Evolutionary conservation across 2,329 filamentous ascomycete species (phyloP).

Genomic region (Aureobasidium leucospermi): DNA sequence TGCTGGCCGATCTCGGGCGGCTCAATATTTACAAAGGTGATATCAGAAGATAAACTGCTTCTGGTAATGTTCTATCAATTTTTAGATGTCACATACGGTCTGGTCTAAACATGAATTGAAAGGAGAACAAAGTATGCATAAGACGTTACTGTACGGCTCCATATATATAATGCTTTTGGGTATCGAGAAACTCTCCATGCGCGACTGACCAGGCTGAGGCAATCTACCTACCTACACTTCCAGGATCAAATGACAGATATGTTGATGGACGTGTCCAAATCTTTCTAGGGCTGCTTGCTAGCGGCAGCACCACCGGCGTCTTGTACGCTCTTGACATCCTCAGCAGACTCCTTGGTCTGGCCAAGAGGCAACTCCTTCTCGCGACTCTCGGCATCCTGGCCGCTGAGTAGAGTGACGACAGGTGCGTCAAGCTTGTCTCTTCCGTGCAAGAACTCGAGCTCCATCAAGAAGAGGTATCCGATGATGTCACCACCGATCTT

Average conservation of each 20-base stretch:
- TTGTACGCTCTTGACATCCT: constrained; percentile 19
- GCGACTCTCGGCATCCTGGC: constrained; percentile 38
- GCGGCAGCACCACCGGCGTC: constrained; percentile 21
- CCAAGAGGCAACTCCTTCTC: constrained; percentile 18
- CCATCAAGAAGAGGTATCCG: constrained; percentile 91
- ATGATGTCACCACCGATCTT: constrained; percentile 79
- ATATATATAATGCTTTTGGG: constrained; percentile 5
- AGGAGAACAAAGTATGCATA: neutral
- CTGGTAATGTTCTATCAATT: neutral
- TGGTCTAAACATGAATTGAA: too few relatives aligned
- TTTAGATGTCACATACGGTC: too few relatives aligned
- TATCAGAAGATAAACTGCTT: neutral
- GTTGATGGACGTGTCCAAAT: neutral
- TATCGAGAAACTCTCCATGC: constrained; percentile 9
- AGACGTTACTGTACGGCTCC: neutral
- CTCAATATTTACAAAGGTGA: too few relatives aligned
- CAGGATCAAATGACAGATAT: neutral
- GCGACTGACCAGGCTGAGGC: neutral
- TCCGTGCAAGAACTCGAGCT: constrained; percentile 88
- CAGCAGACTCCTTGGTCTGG: constrained; percentile 19
- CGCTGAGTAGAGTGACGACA: constrained; percentile 72
- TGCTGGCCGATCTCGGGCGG: constrained; percentile 6
- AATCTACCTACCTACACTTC: neutral
- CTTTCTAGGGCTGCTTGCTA: constrained; percentile 17
- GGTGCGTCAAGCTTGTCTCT: constrained; percentile 81